These are phyloP conservation scores for Aspergillus luchuensis DNA, from an alignment of 2,329 filamentous ascomycete genomes.

Conservation along the genomic window DNA sequence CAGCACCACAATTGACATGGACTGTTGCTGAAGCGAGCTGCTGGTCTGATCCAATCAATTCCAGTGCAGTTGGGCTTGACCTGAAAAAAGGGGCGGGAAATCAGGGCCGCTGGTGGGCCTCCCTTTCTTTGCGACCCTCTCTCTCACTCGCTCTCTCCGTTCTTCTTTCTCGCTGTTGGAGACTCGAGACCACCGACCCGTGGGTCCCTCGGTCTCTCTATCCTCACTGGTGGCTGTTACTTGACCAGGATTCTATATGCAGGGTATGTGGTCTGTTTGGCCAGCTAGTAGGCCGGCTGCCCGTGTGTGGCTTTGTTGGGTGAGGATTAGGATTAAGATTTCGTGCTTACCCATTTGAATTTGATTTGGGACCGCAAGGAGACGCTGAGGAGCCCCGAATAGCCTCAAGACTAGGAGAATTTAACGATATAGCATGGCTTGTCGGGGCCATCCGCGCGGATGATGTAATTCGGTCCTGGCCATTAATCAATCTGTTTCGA, in stretches of 20 bases:
- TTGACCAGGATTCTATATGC: background rate
- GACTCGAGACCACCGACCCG: constrained; percentile 1
- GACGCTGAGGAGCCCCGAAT: background rate
- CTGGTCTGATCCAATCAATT: background rate
- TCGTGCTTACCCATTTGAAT: background rate
- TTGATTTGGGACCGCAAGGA: background rate
- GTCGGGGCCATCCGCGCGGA: background rate
- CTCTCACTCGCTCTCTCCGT: too few species aligned
- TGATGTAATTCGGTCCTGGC: background rate
- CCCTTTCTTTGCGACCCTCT: background rate
- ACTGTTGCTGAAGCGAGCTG: background rate
- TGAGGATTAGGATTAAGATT: background rate
- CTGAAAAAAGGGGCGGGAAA: constrained; percentile 4
- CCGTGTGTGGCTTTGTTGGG: background rate
- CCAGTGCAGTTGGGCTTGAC: background rate
- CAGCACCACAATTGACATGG: too few species aligned
- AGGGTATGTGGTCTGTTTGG: background rate
- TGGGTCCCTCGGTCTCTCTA: background rate
- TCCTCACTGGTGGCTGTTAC: background rate
- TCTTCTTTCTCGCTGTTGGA: too few species aligned
- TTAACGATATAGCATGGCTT: background rate
- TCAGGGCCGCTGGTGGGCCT: constrained; percentile 5
- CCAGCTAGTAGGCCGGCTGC: background rate
- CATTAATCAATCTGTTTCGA: background rate
- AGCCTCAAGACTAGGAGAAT: background rate